These are phyloP conservation scores for Turritis glabra DNA, from an alignment of 345 rosid genomes.

Conservation along the genomic window DNA sequence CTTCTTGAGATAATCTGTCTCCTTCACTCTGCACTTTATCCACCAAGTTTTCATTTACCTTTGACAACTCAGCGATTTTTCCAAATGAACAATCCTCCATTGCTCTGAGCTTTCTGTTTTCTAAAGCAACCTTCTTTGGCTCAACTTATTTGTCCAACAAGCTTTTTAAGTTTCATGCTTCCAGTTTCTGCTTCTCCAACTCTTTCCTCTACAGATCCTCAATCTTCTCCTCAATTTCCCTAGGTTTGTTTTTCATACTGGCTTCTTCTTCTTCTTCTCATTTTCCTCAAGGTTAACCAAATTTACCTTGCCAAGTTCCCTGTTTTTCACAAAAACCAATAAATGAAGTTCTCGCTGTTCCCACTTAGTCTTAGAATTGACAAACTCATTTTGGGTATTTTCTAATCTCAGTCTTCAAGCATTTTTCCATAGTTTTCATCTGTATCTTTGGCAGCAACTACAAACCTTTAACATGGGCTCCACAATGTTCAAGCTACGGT, in stretches of 20 bases:
- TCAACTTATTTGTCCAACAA: conserved; percentile 68
- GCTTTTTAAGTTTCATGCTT: conserved; percentile 60
- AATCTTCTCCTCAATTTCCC: conserved; percentile 69
- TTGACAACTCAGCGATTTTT: conserved; percentile 68
- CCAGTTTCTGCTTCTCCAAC: conserved; percentile 57
- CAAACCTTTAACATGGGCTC: conserved; percentile 56
- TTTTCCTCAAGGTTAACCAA: conserved; percentile 59
- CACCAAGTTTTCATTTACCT: neutral
- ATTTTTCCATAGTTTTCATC: conserved; percentile 61
- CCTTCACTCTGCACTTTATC: neutral
- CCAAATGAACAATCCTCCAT: conserved; percentile 50
- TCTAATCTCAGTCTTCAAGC: conserved; percentile 42
- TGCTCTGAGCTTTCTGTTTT: conserved; percentile 60
- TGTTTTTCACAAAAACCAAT: conserved; percentile 49
- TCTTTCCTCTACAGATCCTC: conserved; percentile 60
- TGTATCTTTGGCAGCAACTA: conserved; percentile 59
- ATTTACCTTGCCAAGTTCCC: conserved; percentile 51
- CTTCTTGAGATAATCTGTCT: conserved; percentile 6
- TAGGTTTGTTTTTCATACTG: conserved; percentile 49
- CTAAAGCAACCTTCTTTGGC: conserved; percentile 56
- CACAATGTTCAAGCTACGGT: conserved; percentile 60
- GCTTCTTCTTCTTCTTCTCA: conserved; percentile 72
- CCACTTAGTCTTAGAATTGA: conserved; percentile 58
- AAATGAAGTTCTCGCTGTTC: conserved; percentile 63
- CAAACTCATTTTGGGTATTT: conserved; percentile 51